These are phyloP conservation scores for Nemania bipapillata DNA, from an alignment of 2,329 filamentous ascomycete genomes.

Conservation along the genomic window DNA sequence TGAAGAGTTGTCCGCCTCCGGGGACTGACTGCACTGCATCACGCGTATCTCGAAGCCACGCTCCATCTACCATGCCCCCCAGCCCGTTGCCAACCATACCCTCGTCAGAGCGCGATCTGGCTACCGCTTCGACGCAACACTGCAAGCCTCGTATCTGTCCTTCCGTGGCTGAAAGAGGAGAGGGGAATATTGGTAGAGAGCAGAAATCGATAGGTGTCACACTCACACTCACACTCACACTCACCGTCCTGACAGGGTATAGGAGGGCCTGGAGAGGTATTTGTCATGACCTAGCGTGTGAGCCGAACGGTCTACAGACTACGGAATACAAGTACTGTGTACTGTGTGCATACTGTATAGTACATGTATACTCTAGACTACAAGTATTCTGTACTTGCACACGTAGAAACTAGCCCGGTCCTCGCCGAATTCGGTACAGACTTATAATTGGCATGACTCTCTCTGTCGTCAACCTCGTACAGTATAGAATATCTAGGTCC, in stretches of 20 bases:
- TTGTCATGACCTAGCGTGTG: slow-evolving; percentile 23
- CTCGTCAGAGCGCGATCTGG: background rate
- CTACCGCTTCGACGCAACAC: background rate
- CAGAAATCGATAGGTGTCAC: slow-evolving; percentile 24
- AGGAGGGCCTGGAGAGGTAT: slow-evolving; percentile 18
- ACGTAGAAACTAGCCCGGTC: background rate
- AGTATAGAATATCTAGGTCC: no score
- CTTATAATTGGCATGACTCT: no score
- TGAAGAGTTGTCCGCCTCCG: slow-evolving; percentile 10
- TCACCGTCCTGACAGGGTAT: slow-evolving; percentile 23
- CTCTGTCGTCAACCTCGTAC: no score
- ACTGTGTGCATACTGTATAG: no score
- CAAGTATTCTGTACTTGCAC: background rate
- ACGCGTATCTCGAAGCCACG: background rate
- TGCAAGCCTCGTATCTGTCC: slow-evolving; percentile 13
- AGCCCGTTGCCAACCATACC: background rate
- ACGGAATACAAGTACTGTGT: no score
- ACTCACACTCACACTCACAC: no score
- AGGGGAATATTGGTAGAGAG: slow-evolving; percentile 5
- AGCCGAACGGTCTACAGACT: background rate
- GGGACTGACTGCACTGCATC: background rate
- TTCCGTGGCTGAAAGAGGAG: slow-evolving; percentile 6
- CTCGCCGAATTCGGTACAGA: slow-evolving; percentile 14
- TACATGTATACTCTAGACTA: no score
- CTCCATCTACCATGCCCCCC: slow-evolving; percentile 1